phyloP scores from a whole-genome alignment of 306 rosid genomes.

The Malus asiatica region DNA sequence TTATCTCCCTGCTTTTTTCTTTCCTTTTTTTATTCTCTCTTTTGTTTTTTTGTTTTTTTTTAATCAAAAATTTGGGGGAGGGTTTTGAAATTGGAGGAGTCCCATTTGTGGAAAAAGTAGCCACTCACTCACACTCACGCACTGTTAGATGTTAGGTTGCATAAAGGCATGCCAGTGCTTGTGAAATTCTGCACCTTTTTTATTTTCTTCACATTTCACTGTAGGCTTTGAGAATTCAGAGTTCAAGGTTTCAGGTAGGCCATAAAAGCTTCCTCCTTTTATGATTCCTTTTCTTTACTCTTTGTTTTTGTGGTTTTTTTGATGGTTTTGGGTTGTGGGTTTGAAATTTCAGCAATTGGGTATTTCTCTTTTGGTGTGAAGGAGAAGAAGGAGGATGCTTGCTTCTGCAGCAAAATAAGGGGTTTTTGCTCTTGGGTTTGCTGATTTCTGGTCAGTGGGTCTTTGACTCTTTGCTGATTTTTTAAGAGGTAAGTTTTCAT shows the following conservation, averaged over 20 bases:
- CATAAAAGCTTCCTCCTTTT: conserved; percentile 19
- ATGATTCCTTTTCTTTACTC: neutral
- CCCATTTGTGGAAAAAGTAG: conserved; percentile 28
- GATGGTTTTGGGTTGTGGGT: conserved; percentile 11
- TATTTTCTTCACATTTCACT: neutral
- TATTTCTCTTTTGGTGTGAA: neutral
- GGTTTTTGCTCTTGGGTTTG: conserved; percentile 6
- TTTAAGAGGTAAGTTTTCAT: conserved; percentile 30
- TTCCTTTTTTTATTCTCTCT: conserved; percentile 32
- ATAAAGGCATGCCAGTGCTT: conserved; percentile 1
- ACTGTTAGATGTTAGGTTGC: conserved; percentile 29
- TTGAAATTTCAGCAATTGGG: conserved; percentile 2
- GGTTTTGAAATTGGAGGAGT: conserved; percentile 22
- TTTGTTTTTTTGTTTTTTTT: neutral
- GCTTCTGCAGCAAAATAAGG: conserved; percentile 13
- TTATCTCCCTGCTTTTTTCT: conserved; percentile 11
- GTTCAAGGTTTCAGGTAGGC: neutral
- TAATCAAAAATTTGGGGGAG: conserved; percentile 27
- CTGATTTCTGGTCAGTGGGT: conserved; percentile 34
- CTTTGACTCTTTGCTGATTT: conserved; percentile 21
- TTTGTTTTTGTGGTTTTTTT: conserved; percentile 1
- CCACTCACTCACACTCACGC: neutral
- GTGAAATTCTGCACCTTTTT: neutral
- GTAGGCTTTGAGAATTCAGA: neutral
- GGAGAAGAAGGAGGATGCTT: neutral